These are phyloP conservation scores for Calonectria ilicicola DNA, from an alignment of 2,329 filamentous ascomycete species.

Conservation along the genomic window DNA sequence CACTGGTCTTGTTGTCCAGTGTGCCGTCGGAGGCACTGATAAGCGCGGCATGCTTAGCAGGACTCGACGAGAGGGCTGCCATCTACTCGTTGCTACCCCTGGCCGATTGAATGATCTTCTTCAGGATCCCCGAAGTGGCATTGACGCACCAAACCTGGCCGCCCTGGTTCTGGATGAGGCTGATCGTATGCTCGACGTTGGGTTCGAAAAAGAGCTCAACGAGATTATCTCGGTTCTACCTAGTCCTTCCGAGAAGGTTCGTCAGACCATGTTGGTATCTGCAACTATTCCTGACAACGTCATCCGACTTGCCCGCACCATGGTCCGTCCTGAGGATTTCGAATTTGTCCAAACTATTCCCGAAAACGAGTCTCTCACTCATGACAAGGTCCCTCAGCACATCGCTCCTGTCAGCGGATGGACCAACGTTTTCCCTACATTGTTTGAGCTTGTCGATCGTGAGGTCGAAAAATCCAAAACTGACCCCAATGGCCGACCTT, in stretches of 20 bases:
- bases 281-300: conserved; percentile 91
- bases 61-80: conserved; percentile 82
- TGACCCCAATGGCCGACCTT: conserved; percentile 65
- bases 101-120: conserved; percentile 89
- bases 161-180: conserved; percentile 97
- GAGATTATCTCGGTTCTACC: conserved; percentile 75
- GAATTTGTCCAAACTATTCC: conserved; percentile 91
- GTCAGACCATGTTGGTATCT: conserved; percentile 95
- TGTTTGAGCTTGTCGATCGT: conserved; percentile 80
- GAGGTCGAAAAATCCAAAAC: conserved; percentile 61
- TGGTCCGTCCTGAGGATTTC: conserved; percentile 83
- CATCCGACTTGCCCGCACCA: conserved; percentile 79
- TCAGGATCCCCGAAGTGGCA: conserved; percentile 70
- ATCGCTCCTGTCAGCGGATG: conserved; percentile 75
- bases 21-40: conserved; percentile 91
- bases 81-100: conserved; percentile 90
- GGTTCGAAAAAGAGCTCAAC: conserved; percentile 75
- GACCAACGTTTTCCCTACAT: conserved; percentile 80
- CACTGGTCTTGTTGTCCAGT: conserved; percentile 76
- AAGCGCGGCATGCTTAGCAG: conserved; percentile 76
- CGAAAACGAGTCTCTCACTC: conserved; percentile 85
- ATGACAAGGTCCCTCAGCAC: conserved; percentile 85
- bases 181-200: conserved; percentile 98
- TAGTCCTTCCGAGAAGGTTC: conserved; percentile 68
- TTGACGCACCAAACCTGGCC: conserved; percentile 83